Evolutionary conservation across 768 basidiomycete genomes (phyloP).

Genomic region (Rhizopogon roseolus): DNA sequence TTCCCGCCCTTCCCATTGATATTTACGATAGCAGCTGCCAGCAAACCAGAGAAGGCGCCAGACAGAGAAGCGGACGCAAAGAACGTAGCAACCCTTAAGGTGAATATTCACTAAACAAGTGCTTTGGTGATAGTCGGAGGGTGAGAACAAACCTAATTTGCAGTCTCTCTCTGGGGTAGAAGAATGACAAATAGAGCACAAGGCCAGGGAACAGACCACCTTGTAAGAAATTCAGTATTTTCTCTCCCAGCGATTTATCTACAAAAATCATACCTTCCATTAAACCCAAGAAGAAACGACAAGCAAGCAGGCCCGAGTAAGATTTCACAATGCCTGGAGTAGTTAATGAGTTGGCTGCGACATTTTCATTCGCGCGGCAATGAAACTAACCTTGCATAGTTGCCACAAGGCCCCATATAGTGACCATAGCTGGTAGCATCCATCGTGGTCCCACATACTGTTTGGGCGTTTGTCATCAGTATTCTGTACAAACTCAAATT

Average conservation of each 20-base stretch:
- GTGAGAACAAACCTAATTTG: constrained; percentile 14
- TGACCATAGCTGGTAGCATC: constrained; percentile 56
- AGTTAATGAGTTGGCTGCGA: background rate
- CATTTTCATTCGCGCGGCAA: background rate
- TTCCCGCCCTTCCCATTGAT: constrained; percentile 49
- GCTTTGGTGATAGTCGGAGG: background rate
- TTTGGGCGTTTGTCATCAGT: background rate
- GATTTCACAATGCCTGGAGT: constrained; percentile 37
- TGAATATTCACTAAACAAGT: constrained; percentile 2
- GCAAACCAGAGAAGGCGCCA: constrained; percentile 59
- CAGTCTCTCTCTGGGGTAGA: constrained; percentile 28
- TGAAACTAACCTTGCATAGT: constrained; percentile 48
- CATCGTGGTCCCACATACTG: constrained; percentile 49
- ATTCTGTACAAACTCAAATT: background rate
- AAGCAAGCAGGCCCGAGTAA: constrained; percentile 50
- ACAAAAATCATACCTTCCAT: constrained; percentile 43
- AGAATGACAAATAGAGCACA: constrained; percentile 52
- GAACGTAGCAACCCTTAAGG: constrained; percentile 32
- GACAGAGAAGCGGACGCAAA: constrained; percentile 45
- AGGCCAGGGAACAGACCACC: constrained; percentile 57
- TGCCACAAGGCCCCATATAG: constrained; percentile 64
- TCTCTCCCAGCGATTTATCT: background rate
- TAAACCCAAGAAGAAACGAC: constrained; percentile 46
- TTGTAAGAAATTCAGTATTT: constrained; percentile 13
- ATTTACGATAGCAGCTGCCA: constrained; percentile 55